These are phyloP conservation scores for Rhododendron molle DNA, from an alignment of 148 eudicot species.

Conservation along the genomic window DNA sequence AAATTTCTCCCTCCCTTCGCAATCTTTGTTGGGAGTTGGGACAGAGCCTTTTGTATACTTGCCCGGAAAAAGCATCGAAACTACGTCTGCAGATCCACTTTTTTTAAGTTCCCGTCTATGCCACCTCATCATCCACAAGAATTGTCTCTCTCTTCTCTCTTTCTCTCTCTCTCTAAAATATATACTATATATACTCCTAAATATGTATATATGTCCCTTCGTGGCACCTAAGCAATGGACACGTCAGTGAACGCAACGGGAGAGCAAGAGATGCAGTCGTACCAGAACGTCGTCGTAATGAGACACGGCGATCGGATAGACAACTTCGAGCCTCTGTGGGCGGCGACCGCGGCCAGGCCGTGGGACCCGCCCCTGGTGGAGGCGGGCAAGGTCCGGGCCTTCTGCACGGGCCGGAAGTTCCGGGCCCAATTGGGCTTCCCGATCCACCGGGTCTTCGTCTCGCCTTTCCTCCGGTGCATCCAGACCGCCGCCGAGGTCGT, in stretches of 20 bases:
- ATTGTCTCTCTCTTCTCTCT: neutral
- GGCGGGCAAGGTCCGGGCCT: constrained; percentile 54
- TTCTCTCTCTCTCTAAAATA: neutral
- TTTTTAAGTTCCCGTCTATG: neutral
- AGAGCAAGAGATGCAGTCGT: neutral
- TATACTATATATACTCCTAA: neutral
- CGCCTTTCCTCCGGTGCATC: constrained; percentile 76
- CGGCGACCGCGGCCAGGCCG: constrained; percentile 49
- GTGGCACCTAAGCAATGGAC: neutral
- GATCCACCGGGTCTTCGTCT: constrained; percentile 70
- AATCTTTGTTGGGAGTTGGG: too few relatives aligned
- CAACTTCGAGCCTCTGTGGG: constrained; percentile 69
- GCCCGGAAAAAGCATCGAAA: neutral
- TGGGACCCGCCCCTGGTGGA: constrained; percentile 82
- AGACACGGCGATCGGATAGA: constrained; percentile 89
- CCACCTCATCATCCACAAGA: neutral
- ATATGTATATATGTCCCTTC: neutral
- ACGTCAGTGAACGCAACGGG: neutral
- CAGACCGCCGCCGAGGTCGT: constrained; percentile 73
- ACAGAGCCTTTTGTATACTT: neutral
- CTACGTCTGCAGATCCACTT: neutral
- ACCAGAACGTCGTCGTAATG: constrained; percentile 76
- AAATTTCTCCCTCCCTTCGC: too few relatives aligned
- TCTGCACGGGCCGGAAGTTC: constrained; percentile 40
- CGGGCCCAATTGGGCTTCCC: constrained; percentile 46